A percentile compares a stretch with the other conserved stretches of the same genome.
phyloP scores from a whole-genome alignment of 2,329 filamentous ascomycete species.

The Stagonosporopsis rhizophila region DNA sequence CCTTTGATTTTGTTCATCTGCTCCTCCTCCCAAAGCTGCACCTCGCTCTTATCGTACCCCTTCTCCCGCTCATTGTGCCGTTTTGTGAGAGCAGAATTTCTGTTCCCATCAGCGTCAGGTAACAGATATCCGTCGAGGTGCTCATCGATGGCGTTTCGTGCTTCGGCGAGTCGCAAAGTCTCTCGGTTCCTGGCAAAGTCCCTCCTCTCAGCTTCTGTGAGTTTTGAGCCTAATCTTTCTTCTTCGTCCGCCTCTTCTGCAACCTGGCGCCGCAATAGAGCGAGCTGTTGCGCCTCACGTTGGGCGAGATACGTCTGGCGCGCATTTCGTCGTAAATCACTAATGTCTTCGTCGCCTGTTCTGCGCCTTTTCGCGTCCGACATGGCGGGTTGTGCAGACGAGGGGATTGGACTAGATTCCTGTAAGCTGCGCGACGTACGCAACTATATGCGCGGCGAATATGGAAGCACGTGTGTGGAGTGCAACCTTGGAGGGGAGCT shows the following conservation, averaged over 20 bases:
- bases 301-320: slow-evolving; percentile 95
- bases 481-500: slow-evolving; percentile 9
- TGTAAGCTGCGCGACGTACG: background rate
- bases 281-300: slow-evolving; percentile 83
- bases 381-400: slow-evolving; percentile 20
- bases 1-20: slow-evolving; percentile 82
- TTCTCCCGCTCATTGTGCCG: slow-evolving; percentile 85
- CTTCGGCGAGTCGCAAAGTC: slow-evolving; percentile 77
- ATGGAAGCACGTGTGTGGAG: slow-evolving; percentile 1
- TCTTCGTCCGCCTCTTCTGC: slow-evolving; percentile 83
- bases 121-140: slow-evolving; percentile 90
- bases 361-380: slow-evolving; percentile 40
- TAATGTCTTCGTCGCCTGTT: slow-evolving; percentile 55
- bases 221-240: slow-evolving; percentile 70
- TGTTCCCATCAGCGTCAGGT: slow-evolving; percentile 87
- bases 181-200: slow-evolving; percentile 91
- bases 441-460: background rate
- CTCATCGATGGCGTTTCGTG: slow-evolving; percentile 86
- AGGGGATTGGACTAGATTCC: too few relatives aligned
- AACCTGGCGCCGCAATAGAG: slow-evolving; percentile 87
- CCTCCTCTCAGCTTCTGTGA: slow-evolving; percentile 80
- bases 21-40: slow-evolving; percentile 95
- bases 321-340: slow-evolving; percentile 81
- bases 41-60: slow-evolving; percentile 89
- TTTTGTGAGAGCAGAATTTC: slow-evolving; percentile 88